phyloP scores from a whole-genome alignment of 192 early-diverging fungal species.

The Lobosporangium transversale region DNA sequence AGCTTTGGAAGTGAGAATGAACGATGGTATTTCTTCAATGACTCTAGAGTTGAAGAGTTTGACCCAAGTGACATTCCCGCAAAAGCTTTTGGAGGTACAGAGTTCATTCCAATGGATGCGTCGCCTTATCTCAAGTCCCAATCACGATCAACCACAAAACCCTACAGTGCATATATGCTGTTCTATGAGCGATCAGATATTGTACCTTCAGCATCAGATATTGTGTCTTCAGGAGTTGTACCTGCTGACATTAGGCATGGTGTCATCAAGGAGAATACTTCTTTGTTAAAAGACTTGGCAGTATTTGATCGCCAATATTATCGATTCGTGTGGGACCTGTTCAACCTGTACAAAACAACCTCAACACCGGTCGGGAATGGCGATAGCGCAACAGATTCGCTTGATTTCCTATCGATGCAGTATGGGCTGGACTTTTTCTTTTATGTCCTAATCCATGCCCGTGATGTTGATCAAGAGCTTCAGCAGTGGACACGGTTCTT shows the following conservation, averaged over 20 bases:
- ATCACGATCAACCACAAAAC: conserved; percentile 49
- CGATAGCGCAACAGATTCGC: background rate
- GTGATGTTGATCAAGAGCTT: conserved; percentile 50
- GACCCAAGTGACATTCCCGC: conserved; percentile 58
- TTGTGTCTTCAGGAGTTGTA: background rate
- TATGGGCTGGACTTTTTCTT: conserved; percentile 55
- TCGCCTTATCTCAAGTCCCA: conserved; percentile 50
- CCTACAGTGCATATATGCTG: conserved; percentile 66
- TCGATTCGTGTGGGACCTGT: conserved; percentile 51
- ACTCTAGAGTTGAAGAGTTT: conserved; percentile 62
- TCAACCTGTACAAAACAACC: conserved; percentile 21
- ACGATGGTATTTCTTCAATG: conserved; percentile 64
- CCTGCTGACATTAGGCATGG: conserved; percentile 50
- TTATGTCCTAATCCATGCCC: conserved; percentile 46
- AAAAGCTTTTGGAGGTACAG: conserved; percentile 57
- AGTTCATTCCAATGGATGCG: conserved; percentile 51
- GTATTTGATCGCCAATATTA: conserved; percentile 57
- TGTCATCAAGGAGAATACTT: conserved; percentile 50
- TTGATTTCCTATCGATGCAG: conserved; percentile 33
- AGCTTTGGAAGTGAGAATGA: conserved; percentile 4
- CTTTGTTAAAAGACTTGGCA: conserved; percentile 46
- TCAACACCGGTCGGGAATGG: background rate
- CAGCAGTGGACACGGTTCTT: conserved; percentile 53
- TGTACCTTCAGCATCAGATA: background rate
- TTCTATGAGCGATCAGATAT: conserved; percentile 55